Percentiles rank a stretch among this genome's conserved stretches.
Evolutionary conservation across 2,329 filamentous ascomycete genomes (phyloP).

Genomic region (Exophiala aquamarina): DNA sequence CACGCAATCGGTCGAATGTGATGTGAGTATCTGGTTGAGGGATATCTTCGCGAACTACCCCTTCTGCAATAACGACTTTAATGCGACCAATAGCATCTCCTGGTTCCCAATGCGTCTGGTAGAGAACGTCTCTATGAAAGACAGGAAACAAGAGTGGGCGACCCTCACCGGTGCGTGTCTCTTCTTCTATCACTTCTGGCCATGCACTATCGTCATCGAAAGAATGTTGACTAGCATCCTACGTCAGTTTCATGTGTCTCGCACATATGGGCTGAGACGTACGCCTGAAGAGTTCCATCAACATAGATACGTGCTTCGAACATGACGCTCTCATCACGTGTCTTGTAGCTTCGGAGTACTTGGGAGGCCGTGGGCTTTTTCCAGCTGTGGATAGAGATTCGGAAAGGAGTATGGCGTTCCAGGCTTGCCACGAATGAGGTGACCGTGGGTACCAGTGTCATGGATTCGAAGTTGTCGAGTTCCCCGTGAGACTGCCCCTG

Average conservation of each 20-base stretch:
- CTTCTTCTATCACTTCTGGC: slow-evolving; percentile 39
- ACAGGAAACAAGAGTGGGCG: slow-evolving; percentile 65
- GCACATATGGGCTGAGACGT: slow-evolving; percentile 30
- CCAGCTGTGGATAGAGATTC: slow-evolving; percentile 76
- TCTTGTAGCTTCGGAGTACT: slow-evolving; percentile 56
- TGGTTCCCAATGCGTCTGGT: slow-evolving; percentile 70
- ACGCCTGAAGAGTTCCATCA: slow-evolving; percentile 67
- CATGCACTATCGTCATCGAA: slow-evolving; percentile 35
- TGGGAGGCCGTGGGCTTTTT: slow-evolving; percentile 60
- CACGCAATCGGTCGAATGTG: slow-evolving; percentile 65
- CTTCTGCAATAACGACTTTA: slow-evolving; percentile 73
- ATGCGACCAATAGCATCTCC: slow-evolving; percentile 72
- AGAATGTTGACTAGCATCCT: slow-evolving; percentile 7
- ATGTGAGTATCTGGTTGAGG: slow-evolving; percentile 21
- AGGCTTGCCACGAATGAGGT: slow-evolving; percentile 72
- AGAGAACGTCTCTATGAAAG: slow-evolving; percentile 69
- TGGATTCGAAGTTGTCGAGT: slow-evolving; percentile 20
- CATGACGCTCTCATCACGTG: slow-evolving; percentile 55
- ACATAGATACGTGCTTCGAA: slow-evolving; percentile 69
- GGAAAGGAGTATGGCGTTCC: slow-evolving; percentile 58
- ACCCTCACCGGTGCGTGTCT: slow-evolving; percentile 1
- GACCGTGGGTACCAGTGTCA: slow-evolving; percentile 59
- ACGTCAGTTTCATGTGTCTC: neutral
- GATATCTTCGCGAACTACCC: slow-evolving; percentile 52
- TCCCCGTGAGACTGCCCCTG: slow-evolving; percentile 4